Conservation (phyloP, 2,329 filamentous ascomycete genomes). For the Dothistroma septosporum region DNA sequence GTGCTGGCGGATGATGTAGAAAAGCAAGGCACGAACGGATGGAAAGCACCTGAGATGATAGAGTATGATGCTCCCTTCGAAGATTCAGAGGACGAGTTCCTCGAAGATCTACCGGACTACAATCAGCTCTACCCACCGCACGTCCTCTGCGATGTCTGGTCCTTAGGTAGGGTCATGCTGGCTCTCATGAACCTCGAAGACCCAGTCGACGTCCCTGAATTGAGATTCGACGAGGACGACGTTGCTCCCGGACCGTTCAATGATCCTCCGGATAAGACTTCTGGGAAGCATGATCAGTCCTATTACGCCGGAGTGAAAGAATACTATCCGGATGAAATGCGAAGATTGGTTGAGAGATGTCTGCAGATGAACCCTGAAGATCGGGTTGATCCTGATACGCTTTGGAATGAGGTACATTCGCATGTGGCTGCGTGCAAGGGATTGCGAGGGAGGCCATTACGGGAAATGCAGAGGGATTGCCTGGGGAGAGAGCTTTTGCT, state of each 20-base stretch:
- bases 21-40: conserved; percentile 1
- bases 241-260: not conserved
- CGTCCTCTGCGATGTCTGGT: conserved; percentile 4
- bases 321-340: not conserved
- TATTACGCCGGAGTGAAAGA: not conserved
- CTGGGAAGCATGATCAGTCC: not conserved
- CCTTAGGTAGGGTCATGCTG: conserved; percentile 4
- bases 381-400: not conserved
- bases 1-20: not conserved
- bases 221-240: not conserved
- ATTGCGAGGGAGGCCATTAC: not conserved
- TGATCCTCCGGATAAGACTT: not conserved
- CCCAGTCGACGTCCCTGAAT: not conserved
- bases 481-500: not conserved
- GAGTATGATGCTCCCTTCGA: not conserved
- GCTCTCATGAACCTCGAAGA: conserved; percentile 8
- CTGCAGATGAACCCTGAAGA: not conserved
- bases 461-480: not conserved
- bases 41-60: conserved; percentile 5
- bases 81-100: not conserved
- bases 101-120: not conserved
- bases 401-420: not conserved
- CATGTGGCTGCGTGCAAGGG: not conserved
- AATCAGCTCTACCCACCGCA: not conserved
- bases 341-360: not conserved